phyloP scores from a whole-genome alignment of 2,329 filamentous ascomycete species.

The Passalora sequoiae region DNA sequence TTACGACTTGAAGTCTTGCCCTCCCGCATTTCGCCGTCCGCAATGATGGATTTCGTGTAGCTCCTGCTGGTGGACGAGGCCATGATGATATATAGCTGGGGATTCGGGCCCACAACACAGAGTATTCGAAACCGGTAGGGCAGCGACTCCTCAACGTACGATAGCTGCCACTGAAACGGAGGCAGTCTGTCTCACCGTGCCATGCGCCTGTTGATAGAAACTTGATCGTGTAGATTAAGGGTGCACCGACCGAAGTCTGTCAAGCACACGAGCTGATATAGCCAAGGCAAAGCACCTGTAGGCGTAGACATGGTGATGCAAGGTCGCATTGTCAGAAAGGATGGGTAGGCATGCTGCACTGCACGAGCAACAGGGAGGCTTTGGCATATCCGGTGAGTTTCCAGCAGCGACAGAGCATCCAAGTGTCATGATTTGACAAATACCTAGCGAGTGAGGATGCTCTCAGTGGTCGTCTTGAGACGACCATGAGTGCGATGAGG shows the following conservation, averaged over 20 bases:
- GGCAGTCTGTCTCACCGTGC: background rate
- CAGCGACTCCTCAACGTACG: background rate
- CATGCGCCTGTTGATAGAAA: no score
- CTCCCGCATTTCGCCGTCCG: background rate
- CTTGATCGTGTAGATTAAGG: no score
- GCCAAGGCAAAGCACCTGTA: no score
- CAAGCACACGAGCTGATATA: background rate
- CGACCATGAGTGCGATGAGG: background rate
- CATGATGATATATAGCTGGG: slow-evolving; percentile 4
- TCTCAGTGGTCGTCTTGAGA: slow-evolving; percentile 1
- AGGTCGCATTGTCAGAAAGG: background rate
- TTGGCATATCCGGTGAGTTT: background rate
- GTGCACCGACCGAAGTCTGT: no score
- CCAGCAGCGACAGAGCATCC: background rate
- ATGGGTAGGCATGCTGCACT: background rate
- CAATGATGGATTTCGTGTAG: background rate
- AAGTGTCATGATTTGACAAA: slow-evolving; percentile 5
- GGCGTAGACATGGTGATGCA: slow-evolving; percentile 1
- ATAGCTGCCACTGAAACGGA: background rate
- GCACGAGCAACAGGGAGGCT: background rate
- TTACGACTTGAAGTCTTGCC: slow-evolving; percentile 2
- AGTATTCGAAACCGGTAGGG: background rate
- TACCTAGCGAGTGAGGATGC: background rate
- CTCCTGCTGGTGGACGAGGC: slow-evolving; percentile 1
- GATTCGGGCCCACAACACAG: background rate